Evolutionary conservation across 192 early-diverging fungal species (phyloP), one percentile per base, ranked within the genome.

Genomic region (Backusella psychrophila): DNA sequence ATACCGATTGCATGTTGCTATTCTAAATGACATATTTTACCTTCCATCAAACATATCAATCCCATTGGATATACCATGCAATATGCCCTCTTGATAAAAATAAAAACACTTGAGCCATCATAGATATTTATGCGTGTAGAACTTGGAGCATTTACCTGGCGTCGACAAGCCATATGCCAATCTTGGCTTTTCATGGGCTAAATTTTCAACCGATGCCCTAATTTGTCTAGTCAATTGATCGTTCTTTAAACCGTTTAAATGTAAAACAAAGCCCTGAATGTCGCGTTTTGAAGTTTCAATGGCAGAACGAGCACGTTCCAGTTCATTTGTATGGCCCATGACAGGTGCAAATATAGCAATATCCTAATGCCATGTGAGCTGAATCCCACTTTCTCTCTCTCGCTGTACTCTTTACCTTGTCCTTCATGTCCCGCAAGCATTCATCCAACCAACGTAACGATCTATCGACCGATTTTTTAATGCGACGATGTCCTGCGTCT

Each of bases 1-100:
- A 44, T 44, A 44, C 4, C 4, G 14, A 15, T 15, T 44, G 14
- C 3, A 33, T 19, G 42, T 44, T 44, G 4, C 42, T 14, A 14
- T 17, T 71, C 21, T 8, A 23, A 5, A 6, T 9, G 38, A 21
- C 35, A 11, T 69, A 39, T 8, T 12, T 46, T 75, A 80, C 74
- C 79, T 81, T 39, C 80, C 77, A 81, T 94, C 92, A 80, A 94
- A 93, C 67, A 94, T 67, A 74, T 94, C 93, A 23, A 90, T 86
- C 1, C 93, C 93, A 8, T 83, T 42, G 0, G 76, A 67, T 44
- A 91, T 77, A 23, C 81, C 87, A 65, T 49, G 65, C 52, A 91
- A 69, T 31, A 91, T 81, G 15, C 84, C 78, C 80, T 86, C 89
- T 87, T 35, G 19, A 75, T 17, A 8, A 12, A 12, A 29, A 12